Evolutionary conservation across 176 grass and related monocot genomes (phyloP), one percentile per base, ranked within the genome.

Genomic region (Ananas comosus): DNA sequence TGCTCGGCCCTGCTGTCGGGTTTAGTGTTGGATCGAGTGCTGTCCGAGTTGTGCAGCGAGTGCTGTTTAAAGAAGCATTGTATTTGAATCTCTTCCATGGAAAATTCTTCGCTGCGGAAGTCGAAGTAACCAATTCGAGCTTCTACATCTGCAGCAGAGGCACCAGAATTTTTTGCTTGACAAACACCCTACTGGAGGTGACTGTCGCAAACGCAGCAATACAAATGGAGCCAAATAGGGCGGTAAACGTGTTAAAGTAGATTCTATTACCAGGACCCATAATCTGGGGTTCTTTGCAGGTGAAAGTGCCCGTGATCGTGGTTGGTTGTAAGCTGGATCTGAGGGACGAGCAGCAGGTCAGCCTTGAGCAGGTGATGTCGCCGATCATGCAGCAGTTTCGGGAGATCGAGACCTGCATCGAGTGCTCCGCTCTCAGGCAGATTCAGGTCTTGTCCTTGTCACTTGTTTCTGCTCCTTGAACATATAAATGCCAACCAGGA

Each of bases 351-450:
- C 89, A 92, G 53, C 90, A 99, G 68, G 79, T 88, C 48, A 81
- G 82, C 53, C 79, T 99, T 61, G 90, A 99, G 72, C 95, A 99
- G 85, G 85, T 92, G 18, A 99, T 99, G 95, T 83, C 82, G 53
- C 90, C 90, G 51, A 99, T 99, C 75, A 99, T 93, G 90, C 95
- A 94, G 76, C 80, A 75, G 14, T 99, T 91, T 70, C 78, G 90
- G 2, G 90, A 99, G 78, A 99, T 99, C 12, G 90, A 99, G 77
- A 91, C 95, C 47, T 99, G 95, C 85, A 99, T 99, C 11, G 95
- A 99, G 65, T 99, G 95, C 64, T 99, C 90, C 1, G 89, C 87
- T 13, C 90, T 99, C 63, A 80, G 94, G 66, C 90, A 99, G 85
- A 93, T 99, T 78, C 95, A 99, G 90, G 95, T 99, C n/a, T 65